Conservation (phyloP, 352 stramenopile genomes). For the Phytophthora parvispora region DNA sequence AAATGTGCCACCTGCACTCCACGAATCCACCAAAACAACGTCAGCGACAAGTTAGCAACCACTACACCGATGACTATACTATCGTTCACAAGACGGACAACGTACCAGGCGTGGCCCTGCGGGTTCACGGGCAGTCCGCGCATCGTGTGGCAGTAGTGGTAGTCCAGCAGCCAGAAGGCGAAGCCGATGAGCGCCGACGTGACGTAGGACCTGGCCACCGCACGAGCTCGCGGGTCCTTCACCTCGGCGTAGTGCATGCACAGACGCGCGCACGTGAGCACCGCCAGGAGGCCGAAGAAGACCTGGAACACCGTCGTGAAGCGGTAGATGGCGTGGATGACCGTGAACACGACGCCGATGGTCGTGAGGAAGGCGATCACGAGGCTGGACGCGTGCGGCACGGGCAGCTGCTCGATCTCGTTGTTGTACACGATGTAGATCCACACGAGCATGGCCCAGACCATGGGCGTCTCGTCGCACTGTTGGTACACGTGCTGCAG, state of each 20-base stretch:
- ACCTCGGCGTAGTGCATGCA: conserved; percentile 72
- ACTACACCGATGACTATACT: no score
- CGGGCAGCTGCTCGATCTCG: conserved; percentile 60
- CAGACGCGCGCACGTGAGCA: conserved; percentile 59
- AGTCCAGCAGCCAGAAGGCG: conserved; percentile 83
- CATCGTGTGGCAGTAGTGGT: conserved; percentile 48
- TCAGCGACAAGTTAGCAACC: conserved; percentile 4
- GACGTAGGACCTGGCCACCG: conserved; percentile 74
- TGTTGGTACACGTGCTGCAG: conserved; percentile 88
- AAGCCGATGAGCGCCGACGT: conserved; percentile 69
- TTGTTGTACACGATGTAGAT: conserved; percentile 89
- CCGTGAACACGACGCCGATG: conserved; percentile 70
- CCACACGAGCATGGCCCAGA: conserved; percentile 86
- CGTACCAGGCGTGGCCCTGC: conserved; percentile 85
- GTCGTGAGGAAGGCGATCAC: conserved; percentile 62
- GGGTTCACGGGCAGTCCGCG: conserved; percentile 73
- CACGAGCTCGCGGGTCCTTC: conserved; percentile 57
- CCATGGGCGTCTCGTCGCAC: conserved; percentile 89
- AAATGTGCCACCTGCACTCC: conserved; percentile 12
- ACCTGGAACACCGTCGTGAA: conserved; percentile 86
- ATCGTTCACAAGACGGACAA: no score
- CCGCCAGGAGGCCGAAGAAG: conserved; percentile 73
- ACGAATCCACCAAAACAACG: not conserved
- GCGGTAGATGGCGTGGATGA: conserved; percentile 80
- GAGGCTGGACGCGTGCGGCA: conserved; percentile 46